Percentiles rank a stretch among this genome's conserved stretches.
Conservation (phyloP, 2,329 filamentous ascomycete species). For the Fusarium brevicatenulatum region DNA sequence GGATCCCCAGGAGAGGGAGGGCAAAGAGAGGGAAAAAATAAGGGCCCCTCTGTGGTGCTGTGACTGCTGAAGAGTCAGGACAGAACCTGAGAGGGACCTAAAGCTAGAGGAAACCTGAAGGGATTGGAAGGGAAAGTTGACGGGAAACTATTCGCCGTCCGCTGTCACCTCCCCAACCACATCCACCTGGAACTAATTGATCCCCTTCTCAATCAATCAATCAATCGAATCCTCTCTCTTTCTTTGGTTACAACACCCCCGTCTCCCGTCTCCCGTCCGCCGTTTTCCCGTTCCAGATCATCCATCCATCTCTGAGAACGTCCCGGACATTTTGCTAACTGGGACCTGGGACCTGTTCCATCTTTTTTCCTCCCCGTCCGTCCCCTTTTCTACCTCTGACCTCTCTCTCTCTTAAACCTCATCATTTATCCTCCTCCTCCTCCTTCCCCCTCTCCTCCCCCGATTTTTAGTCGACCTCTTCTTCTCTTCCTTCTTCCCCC, state of each 20-base stretch:
- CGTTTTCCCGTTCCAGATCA: slow-evolving; percentile 43
- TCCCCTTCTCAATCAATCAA: slow-evolving; percentile 30
- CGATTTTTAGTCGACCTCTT: slow-evolving; percentile 23
- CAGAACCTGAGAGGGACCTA: not conserved
- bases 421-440: slow-evolving; percentile 24
- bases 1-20: slow-evolving; percentile 1
- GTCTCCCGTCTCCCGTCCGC: slow-evolving; percentile 43
- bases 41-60: slow-evolving; percentile 28
- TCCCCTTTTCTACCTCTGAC: slow-evolving; percentile 19
- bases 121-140: slow-evolving; percentile 24
- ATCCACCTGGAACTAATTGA: slow-evolving; percentile 27
- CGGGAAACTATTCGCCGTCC: slow-evolving; percentile 29
- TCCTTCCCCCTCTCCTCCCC: slow-evolving; percentile 11
- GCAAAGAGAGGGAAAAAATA: slow-evolving; percentile 28
- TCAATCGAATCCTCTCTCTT: not conserved
- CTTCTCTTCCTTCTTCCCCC: slow-evolving; percentile 6
- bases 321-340: slow-evolving; percentile 37
- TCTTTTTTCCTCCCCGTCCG: slow-evolving; percentile 25
- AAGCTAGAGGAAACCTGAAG: slow-evolving; percentile 13
- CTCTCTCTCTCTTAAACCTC: slow-evolving; percentile 10
- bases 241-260: slow-evolving; percentile 13
- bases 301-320: slow-evolving; percentile 34
- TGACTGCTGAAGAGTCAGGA: not conserved
- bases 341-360: slow-evolving; percentile 7
- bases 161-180: slow-evolving; percentile 44